These are phyloP conservation scores for Fraxinus baroniana DNA, from an alignment of 305 asterid genomes.

Conservation along the genomic window DNA sequence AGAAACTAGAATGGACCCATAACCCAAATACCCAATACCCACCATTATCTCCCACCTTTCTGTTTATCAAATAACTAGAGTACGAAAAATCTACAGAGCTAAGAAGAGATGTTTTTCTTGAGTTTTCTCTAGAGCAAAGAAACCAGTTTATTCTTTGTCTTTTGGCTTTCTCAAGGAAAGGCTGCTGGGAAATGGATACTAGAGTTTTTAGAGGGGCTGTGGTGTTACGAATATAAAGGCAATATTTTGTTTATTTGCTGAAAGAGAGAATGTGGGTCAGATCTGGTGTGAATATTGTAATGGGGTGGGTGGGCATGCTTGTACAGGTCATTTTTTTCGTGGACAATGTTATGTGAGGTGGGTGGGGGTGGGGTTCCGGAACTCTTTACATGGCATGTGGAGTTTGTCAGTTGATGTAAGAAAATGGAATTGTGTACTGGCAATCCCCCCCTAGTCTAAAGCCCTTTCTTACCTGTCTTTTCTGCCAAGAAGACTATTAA, in stretches of 20 bases:
- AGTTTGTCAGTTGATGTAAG: slow-evolving; percentile 54
- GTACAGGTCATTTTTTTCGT: slow-evolving; percentile 48
- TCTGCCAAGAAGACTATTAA: background rate
- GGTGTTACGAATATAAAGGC: slow-evolving; percentile 27
- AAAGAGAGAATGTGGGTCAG: slow-evolving; percentile 46
- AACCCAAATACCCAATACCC: slow-evolving; percentile 13
- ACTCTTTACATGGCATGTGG: slow-evolving; percentile 75
- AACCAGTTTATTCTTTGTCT: slow-evolving; percentile 19
- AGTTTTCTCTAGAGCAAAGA: slow-evolving; percentile 28
- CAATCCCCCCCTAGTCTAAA: slow-evolving; percentile 18
- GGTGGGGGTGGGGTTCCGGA: slow-evolving; percentile 36
- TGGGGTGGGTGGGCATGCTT: slow-evolving; percentile 42
- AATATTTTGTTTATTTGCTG: slow-evolving; percentile 28
- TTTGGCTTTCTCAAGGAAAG: slow-evolving; percentile 30
- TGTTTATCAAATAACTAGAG: slow-evolving; percentile 8
- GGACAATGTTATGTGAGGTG: slow-evolving; percentile 65
- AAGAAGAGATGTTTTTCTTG: slow-evolving; percentile 34
- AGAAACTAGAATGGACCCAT: slow-evolving; percentile 34
- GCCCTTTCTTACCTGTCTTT: slow-evolving; percentile 29
- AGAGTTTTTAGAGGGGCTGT: slow-evolving; percentile 50
- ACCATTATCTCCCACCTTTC: slow-evolving; percentile 17
- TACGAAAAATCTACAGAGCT: slow-evolving; percentile 17
- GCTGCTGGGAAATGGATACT: slow-evolving; percentile 35
- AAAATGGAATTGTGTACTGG: slow-evolving; percentile 60
- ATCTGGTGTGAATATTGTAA: slow-evolving; percentile 45